Evolutionary conservation across 139 green algal species (phyloP), one percentile per base, ranked within the genome.

Genomic region (Parachlorella kessleri): DNA sequence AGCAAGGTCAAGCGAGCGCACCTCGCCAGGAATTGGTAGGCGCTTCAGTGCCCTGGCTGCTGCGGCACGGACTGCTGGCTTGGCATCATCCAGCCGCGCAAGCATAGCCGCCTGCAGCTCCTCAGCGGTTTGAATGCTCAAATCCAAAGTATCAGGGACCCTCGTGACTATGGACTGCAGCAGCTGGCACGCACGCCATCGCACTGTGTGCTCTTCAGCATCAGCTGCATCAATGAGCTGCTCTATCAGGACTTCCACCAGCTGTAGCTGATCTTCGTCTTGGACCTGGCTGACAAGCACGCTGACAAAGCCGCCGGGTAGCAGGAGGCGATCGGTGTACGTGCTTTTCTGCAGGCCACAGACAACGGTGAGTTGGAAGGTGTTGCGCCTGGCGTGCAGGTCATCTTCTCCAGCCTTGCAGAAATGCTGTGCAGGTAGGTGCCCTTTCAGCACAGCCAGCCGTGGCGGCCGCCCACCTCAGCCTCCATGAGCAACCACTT

Each of bases 31-130:
- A 36, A 89, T 42, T 28, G 87, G 85, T 10, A 95, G 79, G 33
- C 90, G 80, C 2, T 72, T 54, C 8, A 95, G 81, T 63, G 84
- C 88, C 3, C 75, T 42, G 14, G 83, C 85, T 32, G 91, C 91
- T n/a, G 89, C 81, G 2, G 83, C 82, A 14, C 90, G 81, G 9
- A 95, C 84, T 10, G 30, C 70, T 6, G 91, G 90, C 38, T 83
- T 68, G 53, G 84, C 82, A 81, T 95, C 91, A 8, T 81, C 75
- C 63, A 94, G 67, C 5, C 90, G 79, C 55, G 80, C 69, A 36
- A 90, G 68, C 88, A 92, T 88, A 0, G 54, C 74, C 28, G 80
- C 64, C 70, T 88, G 55, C 71, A 94, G 66, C 28, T 40, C 36
- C 24, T 91, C 82, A 24, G 71, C 73, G 32, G 91, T 69, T 14